Base-by-base conservation (phyloP, 208 protist genomes). In the Acanthamoeba triangularis region DNA sequence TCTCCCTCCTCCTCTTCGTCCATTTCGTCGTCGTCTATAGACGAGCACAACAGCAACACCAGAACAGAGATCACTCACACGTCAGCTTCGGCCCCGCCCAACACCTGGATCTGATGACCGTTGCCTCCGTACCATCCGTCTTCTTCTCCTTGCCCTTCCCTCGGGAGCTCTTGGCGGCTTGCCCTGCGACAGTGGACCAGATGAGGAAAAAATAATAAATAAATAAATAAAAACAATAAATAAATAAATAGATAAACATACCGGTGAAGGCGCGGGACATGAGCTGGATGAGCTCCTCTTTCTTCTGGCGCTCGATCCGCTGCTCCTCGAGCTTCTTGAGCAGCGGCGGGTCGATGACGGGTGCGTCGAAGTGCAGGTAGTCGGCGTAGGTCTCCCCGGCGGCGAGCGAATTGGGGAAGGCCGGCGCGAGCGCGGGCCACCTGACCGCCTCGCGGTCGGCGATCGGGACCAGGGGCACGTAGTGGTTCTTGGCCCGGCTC, bases 401-500 rank as follows among this genome's bases (percentile, higher is more conserved):
- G n/a, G 47, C 33, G 59, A 78, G 33, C 23, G 61, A 72, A 28
- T 76, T 28, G 20, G 88, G 88, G 63, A 93, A 93, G 16, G 88
- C 88, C 7, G 41, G 41, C 23, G 54, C 63, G 30, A 93, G 88
- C 25, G 20, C 41, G 28, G 88, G 88, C 88, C 88, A 93, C 44
- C 0, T 5, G 28, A 54, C 35, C 25, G 37, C 16, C 14, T 93
- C 63, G 25, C 88, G 35, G 35, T 44, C 88, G 41, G 59, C 67
- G 49, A 94, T 54, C 6, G 16, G 33, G 20, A 94, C 91, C 25
- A 94, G 5, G 8, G 91, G 91, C 67, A 94, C 91, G 91, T 94
- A 94, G 54, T 94, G 91, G 28, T 94, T 78, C 91, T 85, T 94
- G 67, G n/a, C 33, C 7, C 20, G 10, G 91, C 72, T 84, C 61